A percentile compares a stretch with the other conserved stretches of the same genome.
These are phyloP conservation scores for Quercus mongolica DNA, from an alignment of 306 rosid species.

Conservation along the genomic window DNA sequence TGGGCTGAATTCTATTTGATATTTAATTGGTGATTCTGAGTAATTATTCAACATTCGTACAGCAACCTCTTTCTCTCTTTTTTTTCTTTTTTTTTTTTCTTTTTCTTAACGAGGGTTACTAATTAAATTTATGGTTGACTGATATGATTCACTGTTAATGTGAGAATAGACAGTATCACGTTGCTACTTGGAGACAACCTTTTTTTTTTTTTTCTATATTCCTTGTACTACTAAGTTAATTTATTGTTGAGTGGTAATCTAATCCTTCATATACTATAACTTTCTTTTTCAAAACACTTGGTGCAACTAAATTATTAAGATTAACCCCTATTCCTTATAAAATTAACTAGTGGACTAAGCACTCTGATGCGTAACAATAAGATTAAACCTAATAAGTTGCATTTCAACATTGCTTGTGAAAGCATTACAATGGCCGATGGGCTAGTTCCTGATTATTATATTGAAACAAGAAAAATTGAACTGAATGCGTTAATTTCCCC, in stretches of 20 bases:
- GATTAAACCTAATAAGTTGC: not conserved
- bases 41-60: too few relatives aligned
- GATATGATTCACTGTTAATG: too few relatives aligned
- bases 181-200: too few relatives aligned
- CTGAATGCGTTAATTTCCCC: not conserved
- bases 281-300: not conserved
- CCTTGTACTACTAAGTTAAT: not conserved
- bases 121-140: too few relatives aligned
- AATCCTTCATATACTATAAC: not conserved
- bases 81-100: too few relatives aligned
- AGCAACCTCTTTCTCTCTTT: too few relatives aligned
- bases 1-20: not conserved
- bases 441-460: too few relatives aligned
- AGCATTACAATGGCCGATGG: not conserved
- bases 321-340: not conserved
- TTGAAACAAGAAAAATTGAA: not conserved
- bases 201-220: not conserved
- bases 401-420: not conserved
- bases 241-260: not conserved
- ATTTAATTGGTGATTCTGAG: not conserved
- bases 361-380: not conserved
- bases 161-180: too few relatives aligned
- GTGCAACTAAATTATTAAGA: not conserved
- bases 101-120: too few relatives aligned
- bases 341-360: not conserved